Percentiles rank a stretch among this genome's conserved stretches.
Conservation (phyloP, 805 yeast genomes). For the Candida pini region DNA sequence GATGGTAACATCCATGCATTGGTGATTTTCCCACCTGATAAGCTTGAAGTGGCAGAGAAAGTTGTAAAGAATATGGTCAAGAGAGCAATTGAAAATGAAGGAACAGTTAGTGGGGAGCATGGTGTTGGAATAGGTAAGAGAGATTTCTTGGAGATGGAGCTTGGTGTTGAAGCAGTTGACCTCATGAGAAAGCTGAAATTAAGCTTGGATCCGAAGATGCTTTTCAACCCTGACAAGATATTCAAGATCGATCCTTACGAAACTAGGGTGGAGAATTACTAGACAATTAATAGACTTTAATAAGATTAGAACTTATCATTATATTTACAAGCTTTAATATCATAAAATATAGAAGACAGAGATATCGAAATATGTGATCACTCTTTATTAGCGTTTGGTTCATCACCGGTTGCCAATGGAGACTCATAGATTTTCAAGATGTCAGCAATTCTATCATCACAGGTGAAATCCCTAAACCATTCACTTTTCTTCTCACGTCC, state of each 20-base stretch:
- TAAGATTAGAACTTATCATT: background rate
- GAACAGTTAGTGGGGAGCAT: constrained; percentile 83
- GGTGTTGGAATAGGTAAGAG: constrained; percentile 82
- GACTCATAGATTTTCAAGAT: constrained; percentile 43
- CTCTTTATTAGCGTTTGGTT: no score
- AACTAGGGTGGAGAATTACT: constrained; percentile 9
- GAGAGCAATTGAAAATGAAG: constrained; percentile 63
- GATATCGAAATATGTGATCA: no score
- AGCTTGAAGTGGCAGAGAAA: constrained; percentile 38
- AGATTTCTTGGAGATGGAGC: constrained; percentile 50
- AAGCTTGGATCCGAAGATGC: constrained; percentile 65
- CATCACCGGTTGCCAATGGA: background rate
- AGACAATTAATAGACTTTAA: background rate
- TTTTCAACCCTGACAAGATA: constrained; percentile 75
- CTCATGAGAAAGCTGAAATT: constrained; percentile 67
- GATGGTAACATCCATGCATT: constrained; percentile 78
- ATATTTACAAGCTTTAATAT: background rate
- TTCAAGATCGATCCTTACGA: constrained; percentile 55
- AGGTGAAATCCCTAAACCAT: constrained; percentile 74
- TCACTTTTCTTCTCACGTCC: constrained; percentile 76
- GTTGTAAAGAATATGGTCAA: constrained; percentile 58
- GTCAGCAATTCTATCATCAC: constrained; percentile 61
- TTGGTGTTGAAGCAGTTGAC: constrained; percentile 61
- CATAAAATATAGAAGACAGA: background rate
- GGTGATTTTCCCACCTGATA: constrained; percentile 49